A percentile compares a stretch with the other conserved stretches of the same genome.
phyloP scores from a whole-genome alignment of 2,329 filamentous ascomycete species.

The Hymenoscyphus fructigenus region DNA sequence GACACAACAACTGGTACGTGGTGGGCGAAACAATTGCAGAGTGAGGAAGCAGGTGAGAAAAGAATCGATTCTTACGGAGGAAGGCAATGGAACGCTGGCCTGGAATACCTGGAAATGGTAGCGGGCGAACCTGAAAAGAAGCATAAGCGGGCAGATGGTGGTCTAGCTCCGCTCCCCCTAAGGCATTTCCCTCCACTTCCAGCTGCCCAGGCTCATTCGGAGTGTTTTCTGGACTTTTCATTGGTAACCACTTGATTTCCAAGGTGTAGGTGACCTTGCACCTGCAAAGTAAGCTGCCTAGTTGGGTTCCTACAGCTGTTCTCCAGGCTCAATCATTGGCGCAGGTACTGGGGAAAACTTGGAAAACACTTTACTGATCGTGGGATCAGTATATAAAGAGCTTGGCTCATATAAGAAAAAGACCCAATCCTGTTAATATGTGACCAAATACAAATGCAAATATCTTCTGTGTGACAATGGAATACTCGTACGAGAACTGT shows the following conservation, averaged over 20 bases:
- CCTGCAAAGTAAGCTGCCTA: background rate
- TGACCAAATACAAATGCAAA: background rate
- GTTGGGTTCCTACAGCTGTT: background rate
- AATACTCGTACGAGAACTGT: background rate
- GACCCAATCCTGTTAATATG: background rate
- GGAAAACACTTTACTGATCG: background rate
- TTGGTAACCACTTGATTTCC: background rate
- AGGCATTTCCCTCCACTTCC: no score
- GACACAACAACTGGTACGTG: background rate
- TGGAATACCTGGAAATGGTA: no score
- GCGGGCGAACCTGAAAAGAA: background rate
- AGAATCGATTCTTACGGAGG: background rate
- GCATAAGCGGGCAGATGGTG: background rate
- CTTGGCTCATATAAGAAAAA: background rate
- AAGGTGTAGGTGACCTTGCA: background rate
- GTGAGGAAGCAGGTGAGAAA: background rate
- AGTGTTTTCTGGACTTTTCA: background rate
- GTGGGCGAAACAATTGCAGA: background rate
- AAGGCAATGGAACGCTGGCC: background rate
- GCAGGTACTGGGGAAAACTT: background rate
- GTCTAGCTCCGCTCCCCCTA: background rate
- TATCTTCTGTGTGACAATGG: background rate
- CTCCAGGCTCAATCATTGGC: background rate
- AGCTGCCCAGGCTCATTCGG: no score
- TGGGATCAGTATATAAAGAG: background rate